Evolutionary conservation across 148 eudicot genomes (phyloP).

Genomic region (Talinum fruticosum): DNA sequence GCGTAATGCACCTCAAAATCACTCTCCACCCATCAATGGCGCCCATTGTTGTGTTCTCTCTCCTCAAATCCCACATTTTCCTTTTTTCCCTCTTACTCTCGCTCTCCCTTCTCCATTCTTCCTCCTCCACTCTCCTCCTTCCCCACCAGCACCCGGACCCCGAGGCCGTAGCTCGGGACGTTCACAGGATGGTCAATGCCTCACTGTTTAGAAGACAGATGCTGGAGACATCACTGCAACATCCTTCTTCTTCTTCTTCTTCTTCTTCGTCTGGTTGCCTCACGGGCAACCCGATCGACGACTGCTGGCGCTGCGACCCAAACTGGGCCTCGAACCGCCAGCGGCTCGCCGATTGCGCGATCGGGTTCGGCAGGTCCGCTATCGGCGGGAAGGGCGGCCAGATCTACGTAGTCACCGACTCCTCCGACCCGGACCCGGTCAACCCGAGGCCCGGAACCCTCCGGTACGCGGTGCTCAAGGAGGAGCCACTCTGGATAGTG

Average conservation of each 20-base stretch:
- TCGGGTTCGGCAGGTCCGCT: constrained; percentile 52
- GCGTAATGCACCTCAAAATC: too few species aligned
- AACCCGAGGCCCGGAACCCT: constrained; percentile 54
- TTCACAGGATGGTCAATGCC: constrained; percentile 35
- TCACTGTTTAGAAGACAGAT: constrained; percentile 34
- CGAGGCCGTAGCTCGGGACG: constrained; percentile 40
- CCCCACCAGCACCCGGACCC: constrained; percentile 57
- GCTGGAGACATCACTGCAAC: not conserved
- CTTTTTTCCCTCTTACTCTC: constrained; percentile 8
- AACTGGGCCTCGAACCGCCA: constrained; percentile 55
- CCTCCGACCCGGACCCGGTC: constrained; percentile 57
- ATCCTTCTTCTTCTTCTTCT: not conserved
- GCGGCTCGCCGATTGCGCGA: constrained; percentile 51
- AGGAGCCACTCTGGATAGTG: constrained; percentile 56
- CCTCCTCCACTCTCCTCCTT: constrained; percentile 33
- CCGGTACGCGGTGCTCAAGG: constrained; percentile 46
- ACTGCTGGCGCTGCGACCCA: constrained; percentile 65
- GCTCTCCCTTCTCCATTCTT: too few species aligned
- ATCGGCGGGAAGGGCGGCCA: constrained; percentile 59
- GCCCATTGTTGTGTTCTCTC: constrained; percentile 9
- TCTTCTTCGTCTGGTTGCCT: constrained; percentile 19
- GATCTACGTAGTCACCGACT: constrained; percentile 55
- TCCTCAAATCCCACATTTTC: not conserved
- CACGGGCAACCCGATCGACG: constrained; percentile 65
- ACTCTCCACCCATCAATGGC: not conserved